Percentiles rank a stretch among this genome's conserved stretches.
Evolutionary conservation across 352 stramenopile genomes (phyloP).

Genomic region (Phytophthora litchii): DNA sequence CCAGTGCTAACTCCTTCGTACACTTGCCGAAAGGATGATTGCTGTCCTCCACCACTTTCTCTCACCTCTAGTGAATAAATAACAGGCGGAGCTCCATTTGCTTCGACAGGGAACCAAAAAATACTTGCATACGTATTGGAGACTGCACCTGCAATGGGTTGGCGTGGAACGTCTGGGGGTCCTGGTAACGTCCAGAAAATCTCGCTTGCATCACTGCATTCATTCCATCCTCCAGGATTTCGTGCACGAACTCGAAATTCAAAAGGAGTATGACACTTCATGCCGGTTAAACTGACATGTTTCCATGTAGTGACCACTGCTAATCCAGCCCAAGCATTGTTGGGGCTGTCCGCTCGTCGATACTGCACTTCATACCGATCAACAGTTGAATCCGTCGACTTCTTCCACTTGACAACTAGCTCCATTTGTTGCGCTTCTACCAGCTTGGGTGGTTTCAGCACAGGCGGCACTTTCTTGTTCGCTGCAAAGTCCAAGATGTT

Average conservation of each 20-base stretch:
- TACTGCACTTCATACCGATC: constrained; percentile 83
- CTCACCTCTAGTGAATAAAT: constrained; percentile 69
- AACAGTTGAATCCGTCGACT: constrained; percentile 60
- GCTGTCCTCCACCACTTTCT: constrained; percentile 34
- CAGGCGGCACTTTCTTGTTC: constrained; percentile 42
- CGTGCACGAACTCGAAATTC: constrained; percentile 67
- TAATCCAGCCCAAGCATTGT: constrained; percentile 57
- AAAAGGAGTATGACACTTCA: constrained; percentile 58
- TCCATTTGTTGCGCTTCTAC: constrained; percentile 57
- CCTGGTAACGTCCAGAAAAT: constrained; percentile 70
- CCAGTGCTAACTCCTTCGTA: constrained; percentile 73
- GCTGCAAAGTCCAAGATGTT: constrained; percentile 66
- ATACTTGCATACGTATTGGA: constrained; percentile 77
- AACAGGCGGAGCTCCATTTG: constrained; percentile 64
- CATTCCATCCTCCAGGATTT: constrained; percentile 75
- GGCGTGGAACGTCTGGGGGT: constrained; percentile 41
- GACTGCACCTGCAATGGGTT: constrained; percentile 57
- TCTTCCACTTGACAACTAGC: constrained; percentile 66
- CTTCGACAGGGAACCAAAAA: constrained; percentile 66
- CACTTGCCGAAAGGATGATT: constrained; percentile 45
- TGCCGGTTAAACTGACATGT: constrained; percentile 44
- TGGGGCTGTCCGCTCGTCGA: constrained; percentile 47
- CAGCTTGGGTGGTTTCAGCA: constrained; percentile 45
- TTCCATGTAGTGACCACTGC: constrained; percentile 41
- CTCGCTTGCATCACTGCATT: constrained; percentile 57